Evolutionary conservation across 768 basidiomycete species (phyloP).

Genomic region (Lentinula guzmanii): DNA sequence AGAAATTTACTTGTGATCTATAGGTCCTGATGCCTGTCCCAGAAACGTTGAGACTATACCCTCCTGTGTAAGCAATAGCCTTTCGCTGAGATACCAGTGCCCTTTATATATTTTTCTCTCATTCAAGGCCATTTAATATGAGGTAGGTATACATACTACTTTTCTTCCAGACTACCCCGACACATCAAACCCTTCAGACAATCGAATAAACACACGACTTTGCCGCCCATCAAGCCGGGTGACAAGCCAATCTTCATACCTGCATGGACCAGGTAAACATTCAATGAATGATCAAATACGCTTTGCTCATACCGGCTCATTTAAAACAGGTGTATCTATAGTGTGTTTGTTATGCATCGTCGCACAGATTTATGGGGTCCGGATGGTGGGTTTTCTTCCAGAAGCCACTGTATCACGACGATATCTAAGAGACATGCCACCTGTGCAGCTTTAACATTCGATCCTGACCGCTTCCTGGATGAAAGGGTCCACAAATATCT

Average conservation of each 20-base stretch:
- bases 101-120: conserved; percentile 1
- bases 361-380: conserved; percentile 62
- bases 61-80: conserved; percentile 27
- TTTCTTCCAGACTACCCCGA: background rate
- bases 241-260: conserved; percentile 23
- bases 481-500: conserved; percentile 50
- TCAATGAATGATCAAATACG: background rate
- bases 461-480: conserved; percentile 66
- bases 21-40: background rate
- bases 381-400: conserved; percentile 35
- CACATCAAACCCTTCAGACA: conserved; percentile 8
- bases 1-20: background rate
- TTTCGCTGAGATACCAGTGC: background rate
- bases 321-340: conserved; percentile 31
- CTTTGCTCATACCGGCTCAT: background rate
- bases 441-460: conserved; percentile 44
- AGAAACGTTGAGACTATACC: conserved; percentile 51
- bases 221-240: conserved; percentile 15
- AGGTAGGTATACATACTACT: background rate
- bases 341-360: conserved; percentile 55
- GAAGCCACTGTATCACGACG: background rate
- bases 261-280: conserved; percentile 19
- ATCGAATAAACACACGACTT: conserved; percentile 11
- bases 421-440: background rate
- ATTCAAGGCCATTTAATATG: conserved; percentile 10